A percentile compares a stretch with the other conserved stretches of the same genome.
Evolutionary conservation across 2,329 filamentous ascomycete species (phyloP).

Genomic region (Stachybotrys chlorohalonatus): DNA sequence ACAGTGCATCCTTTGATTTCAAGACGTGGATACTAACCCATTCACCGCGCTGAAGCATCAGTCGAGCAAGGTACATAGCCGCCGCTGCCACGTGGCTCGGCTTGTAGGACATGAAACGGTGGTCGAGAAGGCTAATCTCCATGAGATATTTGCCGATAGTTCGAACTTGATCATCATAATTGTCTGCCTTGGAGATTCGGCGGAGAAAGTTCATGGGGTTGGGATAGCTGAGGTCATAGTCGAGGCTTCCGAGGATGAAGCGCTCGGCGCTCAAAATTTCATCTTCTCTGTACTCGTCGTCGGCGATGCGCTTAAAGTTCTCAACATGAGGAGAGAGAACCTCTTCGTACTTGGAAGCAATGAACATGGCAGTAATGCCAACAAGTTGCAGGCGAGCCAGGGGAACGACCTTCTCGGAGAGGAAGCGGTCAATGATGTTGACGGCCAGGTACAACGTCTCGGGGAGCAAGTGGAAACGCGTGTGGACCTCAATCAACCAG

Average conservation of each 20-base stretch:
- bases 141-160: constrained; percentile 96
- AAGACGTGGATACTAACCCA: constrained; percentile 56
- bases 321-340: constrained; percentile 92
- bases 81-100: constrained; percentile 87
- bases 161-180: constrained; percentile 96
- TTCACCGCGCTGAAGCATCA: constrained; percentile 82
- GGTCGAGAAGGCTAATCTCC: constrained; percentile 92
- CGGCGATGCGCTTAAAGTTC: constrained; percentile 95
- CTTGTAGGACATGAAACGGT: constrained; percentile 83
- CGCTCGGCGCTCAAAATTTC: constrained; percentile 97
- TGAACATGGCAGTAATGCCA: constrained; percentile 98
- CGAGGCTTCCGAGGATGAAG: constrained; percentile 80
- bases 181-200: constrained; percentile 97
- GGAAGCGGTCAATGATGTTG: constrained; percentile 97
- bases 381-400: constrained; percentile 94
- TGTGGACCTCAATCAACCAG: constrained; percentile 98
- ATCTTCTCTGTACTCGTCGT: constrained; percentile 89
- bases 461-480: constrained; percentile 86
- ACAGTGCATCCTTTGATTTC: not conserved
- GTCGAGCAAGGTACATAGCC: constrained; percentile 87
- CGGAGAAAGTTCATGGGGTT: constrained; percentile 99
- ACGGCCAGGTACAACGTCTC: constrained; percentile 95
- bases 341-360: constrained; percentile 98
- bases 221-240: constrained; percentile 96
- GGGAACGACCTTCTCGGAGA: constrained; percentile 91